Conservation (phyloP, 176 grass and related monocot genomes). For the Carex littledalei region DNA sequence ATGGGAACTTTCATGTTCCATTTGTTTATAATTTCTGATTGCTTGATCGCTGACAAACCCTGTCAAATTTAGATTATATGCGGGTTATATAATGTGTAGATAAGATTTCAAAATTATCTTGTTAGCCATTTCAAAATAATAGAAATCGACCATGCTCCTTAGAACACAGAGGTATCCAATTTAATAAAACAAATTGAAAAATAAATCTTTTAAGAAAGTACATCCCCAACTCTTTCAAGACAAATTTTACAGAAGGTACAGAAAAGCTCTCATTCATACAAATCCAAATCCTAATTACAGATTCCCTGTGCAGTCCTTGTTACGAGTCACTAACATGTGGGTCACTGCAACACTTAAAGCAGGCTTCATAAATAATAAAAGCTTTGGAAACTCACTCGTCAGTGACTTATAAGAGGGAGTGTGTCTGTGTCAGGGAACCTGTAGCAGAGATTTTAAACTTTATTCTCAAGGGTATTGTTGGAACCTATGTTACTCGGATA, state of each 20-base stretch:
- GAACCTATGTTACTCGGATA: too few relatives aligned
- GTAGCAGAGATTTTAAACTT: neutral
- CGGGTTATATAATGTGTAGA: neutral
- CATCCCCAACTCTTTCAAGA: neutral
- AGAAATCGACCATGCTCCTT: neutral
- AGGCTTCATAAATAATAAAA: neutral
- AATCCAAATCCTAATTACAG: neutral
- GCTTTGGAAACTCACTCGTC: too few relatives aligned
- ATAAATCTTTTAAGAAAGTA: neutral
- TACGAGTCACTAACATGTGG: neutral
- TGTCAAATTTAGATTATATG: neutral
- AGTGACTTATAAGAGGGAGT: neutral
- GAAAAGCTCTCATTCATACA: neutral
- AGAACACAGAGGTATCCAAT: neutral
- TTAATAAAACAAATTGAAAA: conserved; percentile 3
- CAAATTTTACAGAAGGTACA: neutral
- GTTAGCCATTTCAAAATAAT: neutral
- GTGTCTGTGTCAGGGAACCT: neutral
- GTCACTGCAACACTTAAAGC: neutral
- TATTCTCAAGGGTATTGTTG: neutral
- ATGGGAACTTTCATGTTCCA: conserved; percentile 3
- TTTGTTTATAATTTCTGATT: neutral
- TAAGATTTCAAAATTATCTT: neutral
- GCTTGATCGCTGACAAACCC: neutral
- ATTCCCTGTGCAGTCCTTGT: neutral